phyloP scores from a whole-genome alignment of 75 land plant genomes.

The Pseudotsuga menziesii region DNA sequence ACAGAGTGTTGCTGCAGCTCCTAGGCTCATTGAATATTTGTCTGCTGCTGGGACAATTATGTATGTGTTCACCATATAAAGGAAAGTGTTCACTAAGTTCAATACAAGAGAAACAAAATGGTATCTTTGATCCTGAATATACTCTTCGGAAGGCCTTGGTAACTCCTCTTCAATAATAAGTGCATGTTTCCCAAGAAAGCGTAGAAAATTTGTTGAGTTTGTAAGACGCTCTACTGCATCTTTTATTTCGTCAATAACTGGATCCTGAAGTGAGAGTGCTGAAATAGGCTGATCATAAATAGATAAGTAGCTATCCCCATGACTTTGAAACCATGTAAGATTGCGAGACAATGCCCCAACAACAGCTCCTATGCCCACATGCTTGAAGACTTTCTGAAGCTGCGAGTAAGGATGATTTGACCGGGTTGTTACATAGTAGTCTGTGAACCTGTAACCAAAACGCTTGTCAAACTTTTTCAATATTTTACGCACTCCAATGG shows the following conservation, averaged over 20 bases:
- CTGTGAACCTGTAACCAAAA: too few species aligned
- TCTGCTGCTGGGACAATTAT: conserved; percentile 95
- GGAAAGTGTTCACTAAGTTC: conserved; percentile 84
- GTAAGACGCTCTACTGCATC: conserved; percentile 69
- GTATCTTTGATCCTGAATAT: conserved; percentile 40
- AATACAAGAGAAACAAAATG: conserved; percentile 71
- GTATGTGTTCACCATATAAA: conserved; percentile 96
- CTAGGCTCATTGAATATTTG: conserved; percentile 54
- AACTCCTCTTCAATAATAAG: conserved; percentile 56
- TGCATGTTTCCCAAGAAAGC: conserved; percentile 74
- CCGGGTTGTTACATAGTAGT: too few species aligned
- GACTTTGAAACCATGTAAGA: too few species aligned
- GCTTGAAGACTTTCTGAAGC: too few species aligned
- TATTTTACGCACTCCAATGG: too few species aligned
- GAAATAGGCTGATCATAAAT: too few species aligned
- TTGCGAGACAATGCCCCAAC: too few species aligned
- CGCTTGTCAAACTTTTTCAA: too few species aligned
- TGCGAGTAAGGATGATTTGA: too few species aligned
- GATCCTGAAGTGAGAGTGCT: too few species aligned
- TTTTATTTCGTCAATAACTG: conserved; percentile 66
- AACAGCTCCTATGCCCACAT: too few species aligned
- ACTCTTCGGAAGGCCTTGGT: conserved; percentile 35
- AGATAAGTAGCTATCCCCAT: too few species aligned
- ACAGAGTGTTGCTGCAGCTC: conserved; percentile 70
- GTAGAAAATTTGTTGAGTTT: conserved; percentile 65